These are phyloP conservation scores for Thelephora aurantiotincta DNA, from an alignment of 768 basidiomycete species.

Conservation along the genomic window DNA sequence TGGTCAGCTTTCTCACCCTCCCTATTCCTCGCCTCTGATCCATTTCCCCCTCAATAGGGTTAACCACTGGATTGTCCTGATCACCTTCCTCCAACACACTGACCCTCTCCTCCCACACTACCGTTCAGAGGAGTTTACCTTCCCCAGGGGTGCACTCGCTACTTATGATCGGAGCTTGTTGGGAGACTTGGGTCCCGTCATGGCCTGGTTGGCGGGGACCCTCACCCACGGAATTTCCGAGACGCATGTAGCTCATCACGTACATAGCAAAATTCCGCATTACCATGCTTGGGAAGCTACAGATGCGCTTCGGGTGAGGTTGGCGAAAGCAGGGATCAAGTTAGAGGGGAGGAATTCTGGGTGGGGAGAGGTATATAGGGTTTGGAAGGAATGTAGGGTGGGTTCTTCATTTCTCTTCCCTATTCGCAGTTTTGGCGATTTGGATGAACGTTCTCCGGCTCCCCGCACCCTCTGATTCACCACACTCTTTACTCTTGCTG, in stretches of 20 bases:
- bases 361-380: slow-evolving; percentile 69
- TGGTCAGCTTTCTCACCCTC: slow-evolving; percentile 28
- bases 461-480: no score
- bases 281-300: slow-evolving; percentile 93
- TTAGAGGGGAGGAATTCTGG: slow-evolving; percentile 64
- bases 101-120: slow-evolving; percentile 95
- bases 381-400: slow-evolving; percentile 68
- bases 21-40: neutral
- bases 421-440: no score
- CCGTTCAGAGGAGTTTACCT: slow-evolving; percentile 78
- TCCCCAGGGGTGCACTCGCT: slow-evolving; percentile 83
- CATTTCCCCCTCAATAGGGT: slow-evolving; percentile 27
- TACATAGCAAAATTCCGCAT: slow-evolving; percentile 92
- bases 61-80: slow-evolving; percentile 91
- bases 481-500: neutral
- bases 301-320: slow-evolving; percentile 65
- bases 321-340: slow-evolving; percentile 40
- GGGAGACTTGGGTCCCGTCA: slow-evolving; percentile 62
- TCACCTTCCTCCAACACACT: slow-evolving; percentile 98
- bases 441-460: no score
- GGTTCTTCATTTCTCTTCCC: neutral
- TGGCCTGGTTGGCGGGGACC: slow-evolving; percentile 76
- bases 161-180: slow-evolving; percentile 80
- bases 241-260: slow-evolving; percentile 87
- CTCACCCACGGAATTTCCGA: slow-evolving; percentile 89